phyloP scores from a whole-genome alignment of 2,329 filamentous ascomycete genomes.

The Erysiphe pulchra region DNA sequence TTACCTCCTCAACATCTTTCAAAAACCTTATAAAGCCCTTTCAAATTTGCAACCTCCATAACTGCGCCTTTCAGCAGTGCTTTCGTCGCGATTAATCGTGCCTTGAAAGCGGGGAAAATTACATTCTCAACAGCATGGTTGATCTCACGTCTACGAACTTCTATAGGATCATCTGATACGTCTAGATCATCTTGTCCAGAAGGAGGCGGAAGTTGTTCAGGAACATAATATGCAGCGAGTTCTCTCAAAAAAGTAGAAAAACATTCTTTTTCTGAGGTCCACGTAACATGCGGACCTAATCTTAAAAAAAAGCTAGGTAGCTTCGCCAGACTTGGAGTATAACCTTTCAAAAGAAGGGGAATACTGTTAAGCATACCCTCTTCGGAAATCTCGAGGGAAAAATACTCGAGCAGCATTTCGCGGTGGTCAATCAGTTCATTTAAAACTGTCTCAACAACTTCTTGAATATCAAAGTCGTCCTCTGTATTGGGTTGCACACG shows the following conservation, averaged over 20 bases:
- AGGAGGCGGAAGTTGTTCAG: slow-evolving; percentile 47
- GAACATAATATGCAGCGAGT: slow-evolving; percentile 72
- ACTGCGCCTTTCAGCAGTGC: slow-evolving; percentile 47
- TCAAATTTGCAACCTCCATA: slow-evolving; percentile 72
- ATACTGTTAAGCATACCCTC: slow-evolving; percentile 54
- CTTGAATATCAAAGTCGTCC: slow-evolving; percentile 35
- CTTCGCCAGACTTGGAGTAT: slow-evolving; percentile 65
- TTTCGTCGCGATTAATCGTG: slow-evolving; percentile 58
- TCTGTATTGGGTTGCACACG: slow-evolving; percentile 13
- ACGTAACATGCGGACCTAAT: slow-evolving; percentile 69
- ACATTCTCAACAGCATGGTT: slow-evolving; percentile 55
- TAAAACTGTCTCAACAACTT: slow-evolving; percentile 38
- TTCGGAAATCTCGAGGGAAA: slow-evolving; percentile 58
- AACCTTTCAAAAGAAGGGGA: slow-evolving; percentile 69
- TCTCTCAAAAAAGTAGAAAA: slow-evolving; percentile 71
- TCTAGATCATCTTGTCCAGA: slow-evolving; percentile 12
- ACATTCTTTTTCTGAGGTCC: slow-evolving; percentile 62
- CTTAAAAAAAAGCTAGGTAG: slow-evolving; percentile 70
- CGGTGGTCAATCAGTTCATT: slow-evolving; percentile 46
- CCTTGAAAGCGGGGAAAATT: slow-evolving; percentile 72
- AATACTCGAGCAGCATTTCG: slow-evolving; percentile 84
- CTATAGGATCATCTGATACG: slow-evolving; percentile 21
- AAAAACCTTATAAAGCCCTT: slow-evolving; percentile 82
- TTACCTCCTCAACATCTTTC: slow-evolving; percentile 43
- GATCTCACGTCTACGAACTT: slow-evolving; percentile 39